Conservation (phyloP, 371 early-diverging fungal species). For the Mortierella sp. region DNA sequence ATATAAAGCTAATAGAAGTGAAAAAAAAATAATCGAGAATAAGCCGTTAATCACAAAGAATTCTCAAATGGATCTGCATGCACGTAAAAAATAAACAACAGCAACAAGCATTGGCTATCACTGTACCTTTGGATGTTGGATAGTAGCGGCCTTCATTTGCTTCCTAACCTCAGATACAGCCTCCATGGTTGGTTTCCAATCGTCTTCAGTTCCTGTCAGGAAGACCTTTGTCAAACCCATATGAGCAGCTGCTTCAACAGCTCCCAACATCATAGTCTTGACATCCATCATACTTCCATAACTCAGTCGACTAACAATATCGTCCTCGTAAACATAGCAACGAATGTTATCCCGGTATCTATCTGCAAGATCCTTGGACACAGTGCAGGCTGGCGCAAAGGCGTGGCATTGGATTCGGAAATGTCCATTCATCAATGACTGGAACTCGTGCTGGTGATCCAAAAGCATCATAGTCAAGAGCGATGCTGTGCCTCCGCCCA, state of each 20-base stretch:
- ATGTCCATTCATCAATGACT: constrained; percentile 56
- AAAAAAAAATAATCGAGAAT: not conserved
- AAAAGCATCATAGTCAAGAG: constrained; percentile 83
- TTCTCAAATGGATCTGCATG: too few species aligned
- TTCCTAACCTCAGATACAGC: constrained; percentile 41
- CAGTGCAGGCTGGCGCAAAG: constrained; percentile 76
- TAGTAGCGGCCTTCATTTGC: constrained; percentile 28
- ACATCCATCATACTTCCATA: constrained; percentile 84
- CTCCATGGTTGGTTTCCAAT: constrained; percentile 46
- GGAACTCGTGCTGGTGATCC: constrained; percentile 71
- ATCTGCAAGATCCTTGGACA: constrained; percentile 77
- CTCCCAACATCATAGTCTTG: constrained; percentile 70
- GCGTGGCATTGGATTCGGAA: constrained; percentile 66
- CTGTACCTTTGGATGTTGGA: constrained; percentile 55
- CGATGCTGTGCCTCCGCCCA: constrained; percentile 87
- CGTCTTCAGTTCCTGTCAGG: constrained; percentile 52
- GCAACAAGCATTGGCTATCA: not conserved
- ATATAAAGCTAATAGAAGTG: constrained; percentile 34
- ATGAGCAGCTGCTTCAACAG: constrained; percentile 62
- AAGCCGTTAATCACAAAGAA: not conserved
- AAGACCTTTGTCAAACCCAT: constrained; percentile 52
- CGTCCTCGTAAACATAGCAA: constrained; percentile 82
- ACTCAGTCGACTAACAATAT: constrained; percentile 80
- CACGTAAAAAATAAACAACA: not conserved
- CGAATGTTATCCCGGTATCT: constrained; percentile 76